Percentiles rank a stretch among this genome's conserved stretches.
These are phyloP conservation scores for Myrica gale DNA, from an alignment of 306 rosid species.

Conservation along the genomic window DNA sequence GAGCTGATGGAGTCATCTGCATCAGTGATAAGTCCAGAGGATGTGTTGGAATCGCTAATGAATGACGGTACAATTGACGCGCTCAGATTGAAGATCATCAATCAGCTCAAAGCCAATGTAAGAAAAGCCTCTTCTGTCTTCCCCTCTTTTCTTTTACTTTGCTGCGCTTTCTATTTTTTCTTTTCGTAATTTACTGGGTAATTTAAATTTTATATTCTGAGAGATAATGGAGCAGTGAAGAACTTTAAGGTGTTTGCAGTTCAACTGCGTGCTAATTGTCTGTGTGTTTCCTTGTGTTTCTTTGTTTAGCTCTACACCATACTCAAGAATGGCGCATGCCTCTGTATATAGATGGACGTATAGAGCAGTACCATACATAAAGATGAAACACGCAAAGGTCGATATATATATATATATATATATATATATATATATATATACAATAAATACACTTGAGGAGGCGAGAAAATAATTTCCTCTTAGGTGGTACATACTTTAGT, in stretches of 20 bases:
- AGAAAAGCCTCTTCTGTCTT: constrained; percentile 3
- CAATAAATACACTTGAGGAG: no score
- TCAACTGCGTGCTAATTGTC: background rate
- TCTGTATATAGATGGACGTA: background rate
- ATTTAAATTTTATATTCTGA: background rate
- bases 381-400: background rate
- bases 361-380: background rate
- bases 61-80: constrained; percentile 92
- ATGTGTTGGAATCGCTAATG: constrained; percentile 83
- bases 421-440: background rate
- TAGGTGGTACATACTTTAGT: background rate
- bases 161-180: background rate
- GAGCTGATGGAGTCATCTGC: constrained; percentile 48
- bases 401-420: background rate
- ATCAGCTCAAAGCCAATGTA: constrained; percentile 97
- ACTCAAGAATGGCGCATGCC: background rate
- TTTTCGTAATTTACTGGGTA: background rate
- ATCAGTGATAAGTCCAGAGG: constrained; percentile 73
- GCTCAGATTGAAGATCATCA: constrained; percentile 92
- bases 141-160: background rate
- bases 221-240: background rate
- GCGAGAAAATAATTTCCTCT: background rate
- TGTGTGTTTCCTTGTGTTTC: background rate
- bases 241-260: background rate
- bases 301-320: background rate